Evolutionary conservation across 179 eudicot genomes (phyloP).

Genomic region (Beta macrorhiza): DNA sequence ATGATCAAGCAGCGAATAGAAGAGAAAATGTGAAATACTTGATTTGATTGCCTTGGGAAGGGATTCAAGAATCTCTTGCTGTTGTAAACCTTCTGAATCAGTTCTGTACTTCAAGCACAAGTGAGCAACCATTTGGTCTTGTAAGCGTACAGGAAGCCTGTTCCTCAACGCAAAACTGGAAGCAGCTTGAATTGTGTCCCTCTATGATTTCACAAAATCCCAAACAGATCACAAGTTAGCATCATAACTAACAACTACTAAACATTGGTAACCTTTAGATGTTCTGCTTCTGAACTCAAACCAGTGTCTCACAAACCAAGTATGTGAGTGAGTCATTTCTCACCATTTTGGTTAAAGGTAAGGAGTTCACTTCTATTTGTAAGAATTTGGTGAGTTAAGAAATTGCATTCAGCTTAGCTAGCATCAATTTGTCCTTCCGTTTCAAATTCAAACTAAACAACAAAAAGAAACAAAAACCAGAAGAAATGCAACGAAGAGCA

Average conservation of each 20-base stretch:
- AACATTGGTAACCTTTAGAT: neutral
- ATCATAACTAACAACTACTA: neutral
- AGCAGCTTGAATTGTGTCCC: constrained; percentile 76
- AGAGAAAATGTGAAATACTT: constrained; percentile 61
- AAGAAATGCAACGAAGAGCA: neutral
- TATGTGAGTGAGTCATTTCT: too few species aligned
- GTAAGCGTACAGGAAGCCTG: constrained; percentile 55
- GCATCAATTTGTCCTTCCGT: too few species aligned
- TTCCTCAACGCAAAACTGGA: constrained; percentile 70
- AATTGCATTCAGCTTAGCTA: too few species aligned
- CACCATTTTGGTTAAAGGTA: too few species aligned
- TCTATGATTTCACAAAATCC: constrained; percentile 37
- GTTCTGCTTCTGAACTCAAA: neutral
- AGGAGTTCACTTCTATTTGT: too few species aligned
- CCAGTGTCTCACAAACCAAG: neutral
- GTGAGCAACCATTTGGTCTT: constrained; percentile 86
- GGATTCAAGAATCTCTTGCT: constrained; percentile 63
- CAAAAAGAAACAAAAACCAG: neutral
- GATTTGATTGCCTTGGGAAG: constrained; percentile 81
- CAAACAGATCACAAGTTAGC: constrained; percentile 5
- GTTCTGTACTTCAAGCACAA: constrained; percentile 63
- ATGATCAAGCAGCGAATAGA: constrained; percentile 57
- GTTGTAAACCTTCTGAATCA: constrained; percentile 76
- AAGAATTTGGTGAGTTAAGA: too few species aligned
- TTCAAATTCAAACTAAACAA: neutral